Base-by-base conservation (phyloP, 2,329 filamentous ascomycete genomes). In the Karstenula rhodostoma region DNA sequence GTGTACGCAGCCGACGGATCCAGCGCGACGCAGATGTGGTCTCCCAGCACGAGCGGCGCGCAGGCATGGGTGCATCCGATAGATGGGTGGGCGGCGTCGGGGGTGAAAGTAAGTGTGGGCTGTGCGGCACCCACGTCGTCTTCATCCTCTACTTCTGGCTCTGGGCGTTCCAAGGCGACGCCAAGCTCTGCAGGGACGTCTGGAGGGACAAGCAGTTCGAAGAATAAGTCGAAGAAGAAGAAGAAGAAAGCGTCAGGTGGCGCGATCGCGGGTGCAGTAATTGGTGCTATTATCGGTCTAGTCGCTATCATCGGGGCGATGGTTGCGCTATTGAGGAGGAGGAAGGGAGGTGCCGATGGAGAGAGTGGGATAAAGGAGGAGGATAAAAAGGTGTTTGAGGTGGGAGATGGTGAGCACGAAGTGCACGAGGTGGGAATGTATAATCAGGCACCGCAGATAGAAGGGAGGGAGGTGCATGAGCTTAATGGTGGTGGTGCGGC, bases 51-150 rank as follows among this genome's bases (percentile, higher is more conserved):
- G 5, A 60, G 51, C 8, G 61, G 61, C 1, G 58, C 58, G 10
- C 51, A 60, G 13, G 61, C 44, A 19, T 63, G 44, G 25, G 61
- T 58, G 25, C 58, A 63, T 42, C 56, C 56, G 2, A 63, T 63
- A 37, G 61, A 63, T 27, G 61, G 61, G 33, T 63, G 44, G 37
- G 61, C 58, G 23, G 29, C 42, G 17, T 53, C 44, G 22, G 53
- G 17, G 13, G 23, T 56, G 1, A 22, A 25, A 2, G 46, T 56
- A 12, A 22, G 25, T 1, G 46, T 56, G 10, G 61, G 58, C 0
- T 60, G 58, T 46, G 47, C 56, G 12, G 48, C n/a, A 15, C 47
- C 13, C 10, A 35, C 47, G 15, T 33, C 47, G 17, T 50, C 29
- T 15, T 48, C 44, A 25, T 15, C 6, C 7, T 52, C 53, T n/a